Evolutionary conservation across 805 yeast genomes (phyloP).

Genomic region (Ogataea neopini): DNA sequence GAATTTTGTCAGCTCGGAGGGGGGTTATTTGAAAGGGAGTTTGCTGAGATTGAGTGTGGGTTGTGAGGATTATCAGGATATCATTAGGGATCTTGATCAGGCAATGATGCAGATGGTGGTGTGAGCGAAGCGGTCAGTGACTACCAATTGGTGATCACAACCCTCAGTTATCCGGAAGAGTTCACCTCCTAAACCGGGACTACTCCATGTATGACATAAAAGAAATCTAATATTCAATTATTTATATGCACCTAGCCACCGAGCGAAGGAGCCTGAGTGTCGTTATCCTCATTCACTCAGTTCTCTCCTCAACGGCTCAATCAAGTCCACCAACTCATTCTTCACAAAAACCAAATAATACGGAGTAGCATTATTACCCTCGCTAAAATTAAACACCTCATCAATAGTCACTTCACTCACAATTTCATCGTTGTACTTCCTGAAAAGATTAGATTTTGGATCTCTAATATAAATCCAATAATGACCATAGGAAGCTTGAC

Average conservation of each 20-base stretch:
- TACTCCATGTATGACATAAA: too few relatives aligned
- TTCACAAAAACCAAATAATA: conserved; percentile 85
- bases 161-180: too few relatives aligned
- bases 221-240: too few relatives aligned
- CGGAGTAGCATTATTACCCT: conserved; percentile 87
- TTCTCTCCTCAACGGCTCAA: conserved; percentile 66
- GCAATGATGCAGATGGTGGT: too few relatives aligned
- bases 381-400: conserved; percentile 66
- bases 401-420: conserved; percentile 74
- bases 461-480: conserved; percentile 95
- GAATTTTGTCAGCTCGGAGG: conserved; percentile 26
- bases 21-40: conserved; percentile 21
- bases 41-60: conserved; percentile 54
- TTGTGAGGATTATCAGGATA: conserved; percentile 52
- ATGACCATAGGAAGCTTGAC: conserved; percentile 95
- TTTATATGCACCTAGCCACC: not conserved
- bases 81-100: conserved; percentile 46
- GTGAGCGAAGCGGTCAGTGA: too few relatives aligned
- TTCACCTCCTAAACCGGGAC: too few relatives aligned
- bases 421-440: conserved; percentile 93
- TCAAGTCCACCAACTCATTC: conserved; percentile 54
- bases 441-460: conserved; percentile 60
- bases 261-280: too few relatives aligned
- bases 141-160: too few relatives aligned
- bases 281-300: conserved; percentile 10